These are phyloP conservation scores for Cryptococcus amylolentus DNA, from an alignment of 1,284 basidiomycete genomes.

Conservation along the genomic window DNA sequence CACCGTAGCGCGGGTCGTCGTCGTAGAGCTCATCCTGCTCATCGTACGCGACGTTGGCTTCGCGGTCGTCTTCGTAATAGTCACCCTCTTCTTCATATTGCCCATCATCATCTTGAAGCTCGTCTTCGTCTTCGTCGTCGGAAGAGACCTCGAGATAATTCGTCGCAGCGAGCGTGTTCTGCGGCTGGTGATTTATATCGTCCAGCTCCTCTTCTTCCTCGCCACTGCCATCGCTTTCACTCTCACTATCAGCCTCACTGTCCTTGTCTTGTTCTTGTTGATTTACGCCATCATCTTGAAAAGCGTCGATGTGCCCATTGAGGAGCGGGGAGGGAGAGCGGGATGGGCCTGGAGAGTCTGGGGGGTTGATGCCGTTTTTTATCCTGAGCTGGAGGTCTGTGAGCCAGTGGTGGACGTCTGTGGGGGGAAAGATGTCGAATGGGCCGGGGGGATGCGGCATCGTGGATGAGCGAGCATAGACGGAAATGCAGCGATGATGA, in stretches of 20 bases:
- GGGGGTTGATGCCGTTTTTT: conserved; percentile 18
- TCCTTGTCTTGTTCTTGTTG: conserved; percentile 10
- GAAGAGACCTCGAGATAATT: background rate
- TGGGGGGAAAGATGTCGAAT: conserved; percentile 24
- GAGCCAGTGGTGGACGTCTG: conserved; percentile 30
- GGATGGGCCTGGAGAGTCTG: conserved; percentile 23
- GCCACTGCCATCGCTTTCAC: conserved; percentile 4
- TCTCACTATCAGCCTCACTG: conserved; percentile 4
- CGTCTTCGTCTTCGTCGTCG: conserved; percentile 2
- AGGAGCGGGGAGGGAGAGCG: conserved; percentile 24
- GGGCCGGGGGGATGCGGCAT: conserved; percentile 12
- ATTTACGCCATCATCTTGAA: conserved; percentile 1
- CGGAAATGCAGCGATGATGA: background rate
- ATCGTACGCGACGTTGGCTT: conserved; percentile 6
- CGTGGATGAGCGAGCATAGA: background rate
- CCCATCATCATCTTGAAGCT: conserved; percentile 9
- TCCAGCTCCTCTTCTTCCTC: conserved; percentile 1
- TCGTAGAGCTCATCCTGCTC: conserved; percentile 8
- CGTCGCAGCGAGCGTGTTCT: too few relatives aligned
- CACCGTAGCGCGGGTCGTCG: conserved; percentile 12
- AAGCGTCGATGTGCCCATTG: background rate
- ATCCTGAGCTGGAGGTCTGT: conserved; percentile 33
- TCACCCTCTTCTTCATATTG: conserved; percentile 13
- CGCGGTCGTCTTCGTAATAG: conserved; percentile 4
- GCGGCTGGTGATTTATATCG: background rate